Evolutionary conservation across 2,329 filamentous ascomycete species (phyloP).

Genomic region (Nemania diffusa): DNA sequence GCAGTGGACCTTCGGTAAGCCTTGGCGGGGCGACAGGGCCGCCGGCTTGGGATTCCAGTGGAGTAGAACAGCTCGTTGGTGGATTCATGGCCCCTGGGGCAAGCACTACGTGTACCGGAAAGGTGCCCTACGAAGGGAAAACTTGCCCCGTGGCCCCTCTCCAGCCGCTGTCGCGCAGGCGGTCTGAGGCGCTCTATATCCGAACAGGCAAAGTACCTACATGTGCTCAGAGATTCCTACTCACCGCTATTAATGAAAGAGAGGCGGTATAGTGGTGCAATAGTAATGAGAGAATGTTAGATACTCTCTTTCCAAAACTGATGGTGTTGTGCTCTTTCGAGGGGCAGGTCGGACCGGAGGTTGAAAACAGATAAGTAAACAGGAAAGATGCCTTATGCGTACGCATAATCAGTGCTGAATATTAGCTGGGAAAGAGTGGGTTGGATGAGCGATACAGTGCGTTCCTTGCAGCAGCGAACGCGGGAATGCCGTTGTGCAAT

Average conservation of each 20-base stretch:
- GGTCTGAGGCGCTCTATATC: slow-evolving; percentile 35
- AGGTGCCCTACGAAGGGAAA: slow-evolving; percentile 29
- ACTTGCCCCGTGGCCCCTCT: slow-evolving; percentile 35
- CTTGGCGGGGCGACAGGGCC: slow-evolving; percentile 37
- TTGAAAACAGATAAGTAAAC: not conserved
- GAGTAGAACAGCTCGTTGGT: slow-evolving; percentile 28
- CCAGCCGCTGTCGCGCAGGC: slow-evolving; percentile 33
- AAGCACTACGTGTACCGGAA: slow-evolving; percentile 30
- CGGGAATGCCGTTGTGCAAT: slow-evolving; percentile 35
- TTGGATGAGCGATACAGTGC: slow-evolving; percentile 26
- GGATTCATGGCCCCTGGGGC: slow-evolving; percentile 25
- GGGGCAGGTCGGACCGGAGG: slow-evolving; percentile 15
- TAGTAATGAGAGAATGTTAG: slow-evolving; percentile 12
- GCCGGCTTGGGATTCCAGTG: slow-evolving; percentile 35
- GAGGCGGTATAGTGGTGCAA: slow-evolving; percentile 29
- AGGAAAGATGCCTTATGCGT: not conserved
- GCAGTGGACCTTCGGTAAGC: slow-evolving; percentile 19
- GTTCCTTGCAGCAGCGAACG: slow-evolving; percentile 16
- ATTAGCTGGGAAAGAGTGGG: slow-evolving; percentile 22
- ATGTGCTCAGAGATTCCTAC: slow-evolving; percentile 28
- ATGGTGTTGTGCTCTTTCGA: slow-evolving; percentile 11
- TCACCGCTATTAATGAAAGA: slow-evolving; percentile 33
- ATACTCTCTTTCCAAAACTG: slow-evolving; percentile 9
- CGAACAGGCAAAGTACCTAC: slow-evolving; percentile 40
- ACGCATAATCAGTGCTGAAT: not conserved